phyloP scores from a whole-genome alignment of 2,329 filamentous ascomycete species.

The Aureobasidium sp. region DNA sequence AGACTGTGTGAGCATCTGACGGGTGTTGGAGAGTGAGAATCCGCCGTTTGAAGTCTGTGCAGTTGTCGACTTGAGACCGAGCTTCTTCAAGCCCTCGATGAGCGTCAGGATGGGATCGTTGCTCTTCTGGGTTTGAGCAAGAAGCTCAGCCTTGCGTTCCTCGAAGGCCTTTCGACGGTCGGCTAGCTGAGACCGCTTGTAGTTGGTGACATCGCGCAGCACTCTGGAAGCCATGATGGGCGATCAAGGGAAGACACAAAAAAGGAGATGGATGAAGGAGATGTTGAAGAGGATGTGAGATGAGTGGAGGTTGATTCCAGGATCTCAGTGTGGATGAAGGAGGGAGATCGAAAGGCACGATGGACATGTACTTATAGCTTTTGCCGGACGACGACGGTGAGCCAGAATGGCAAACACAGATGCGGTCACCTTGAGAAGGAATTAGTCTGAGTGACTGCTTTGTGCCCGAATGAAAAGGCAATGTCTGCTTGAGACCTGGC shows the following conservation, averaged over 20 bases:
- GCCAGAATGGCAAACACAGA: constrained; percentile 5
- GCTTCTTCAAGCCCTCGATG: constrained; percentile 16
- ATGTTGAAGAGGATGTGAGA: neutral
- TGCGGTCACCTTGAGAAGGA: neutral
- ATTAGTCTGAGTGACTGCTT: neutral
- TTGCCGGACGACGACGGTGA: neutral
- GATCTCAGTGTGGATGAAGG: neutral
- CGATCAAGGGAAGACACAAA: neutral
- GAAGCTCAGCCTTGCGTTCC: neutral
- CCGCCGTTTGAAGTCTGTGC: neutral
- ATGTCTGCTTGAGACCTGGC: neutral
- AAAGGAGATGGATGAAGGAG: neutral
- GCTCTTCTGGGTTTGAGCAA: neutral
- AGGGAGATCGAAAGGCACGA: neutral
- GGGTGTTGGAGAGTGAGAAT: constrained; percentile 12
- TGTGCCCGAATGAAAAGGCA: neutral
- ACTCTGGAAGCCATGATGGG: constrained; percentile 17
- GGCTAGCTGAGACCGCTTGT: constrained; percentile 16
- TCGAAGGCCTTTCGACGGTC: constrained; percentile 12
- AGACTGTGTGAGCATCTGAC: constrained; percentile 15
- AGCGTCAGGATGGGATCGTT: neutral
- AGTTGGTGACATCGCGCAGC: constrained; percentile 18
- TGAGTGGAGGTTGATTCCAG: constrained; percentile 4
- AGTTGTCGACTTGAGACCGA: constrained; percentile 14
- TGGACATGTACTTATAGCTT: constrained; percentile 9